These are phyloP conservation scores for Phallus indusiatus DNA, from an alignment of 768 basidiomycete genomes.

Conservation along the genomic window DNA sequence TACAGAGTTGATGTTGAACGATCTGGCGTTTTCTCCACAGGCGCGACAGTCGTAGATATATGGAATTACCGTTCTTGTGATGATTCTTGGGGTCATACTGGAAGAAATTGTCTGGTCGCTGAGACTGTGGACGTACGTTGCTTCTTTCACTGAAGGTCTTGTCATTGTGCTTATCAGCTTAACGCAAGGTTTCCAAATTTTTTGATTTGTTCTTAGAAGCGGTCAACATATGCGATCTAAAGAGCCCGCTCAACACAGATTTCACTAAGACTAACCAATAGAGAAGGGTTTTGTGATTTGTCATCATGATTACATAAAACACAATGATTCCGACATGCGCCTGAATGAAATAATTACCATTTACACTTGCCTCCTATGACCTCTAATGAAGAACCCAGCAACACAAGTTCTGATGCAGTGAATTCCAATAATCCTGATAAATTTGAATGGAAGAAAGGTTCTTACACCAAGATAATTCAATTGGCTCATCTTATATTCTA, in stretches of 20 bases:
- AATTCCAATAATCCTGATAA: background rate
- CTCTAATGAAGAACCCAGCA: background rate
- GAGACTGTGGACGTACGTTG: constrained; percentile 50
- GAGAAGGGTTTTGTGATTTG: background rate
- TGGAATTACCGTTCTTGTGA: constrained; percentile 47
- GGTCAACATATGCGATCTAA: constrained; percentile 45
- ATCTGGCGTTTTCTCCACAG: constrained; percentile 51
- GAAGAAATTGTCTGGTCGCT: constrained; percentile 70
- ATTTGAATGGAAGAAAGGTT: constrained; percentile 50
- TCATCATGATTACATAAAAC: too few relatives aligned
- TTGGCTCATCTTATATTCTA: background rate
- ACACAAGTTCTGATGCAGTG: too few relatives aligned
- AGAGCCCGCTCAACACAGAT: constrained; percentile 48
- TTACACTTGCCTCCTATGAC: background rate
- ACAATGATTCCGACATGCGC: too few relatives aligned
- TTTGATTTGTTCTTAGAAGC: constrained; percentile 57
- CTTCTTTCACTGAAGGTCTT: constrained; percentile 14
- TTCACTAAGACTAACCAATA: background rate
- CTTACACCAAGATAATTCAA: background rate
- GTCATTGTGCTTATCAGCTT: constrained; percentile 1
- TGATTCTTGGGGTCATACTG: constrained; percentile 58
- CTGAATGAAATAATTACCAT: too few relatives aligned
- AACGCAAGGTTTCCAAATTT: constrained; percentile 47
- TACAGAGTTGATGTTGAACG: constrained; percentile 80
- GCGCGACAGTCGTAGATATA: constrained; percentile 75